These are phyloP conservation scores for Starmerella vitae DNA, from an alignment of 805 yeast species.

Conservation along the genomic window DNA sequence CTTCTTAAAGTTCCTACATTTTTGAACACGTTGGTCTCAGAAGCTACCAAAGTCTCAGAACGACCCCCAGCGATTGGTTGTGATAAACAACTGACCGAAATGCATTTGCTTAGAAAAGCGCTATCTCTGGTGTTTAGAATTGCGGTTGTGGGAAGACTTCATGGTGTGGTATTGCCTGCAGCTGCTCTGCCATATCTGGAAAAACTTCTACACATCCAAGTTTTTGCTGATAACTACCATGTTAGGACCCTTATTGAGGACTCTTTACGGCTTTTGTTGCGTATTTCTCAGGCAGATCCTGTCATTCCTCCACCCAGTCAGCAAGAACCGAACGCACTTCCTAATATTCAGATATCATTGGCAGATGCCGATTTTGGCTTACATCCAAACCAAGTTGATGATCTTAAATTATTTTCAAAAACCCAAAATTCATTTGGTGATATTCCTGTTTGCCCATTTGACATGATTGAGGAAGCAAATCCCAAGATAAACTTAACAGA, in stretches of 20 bases:
- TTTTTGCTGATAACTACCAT: constrained; percentile 9
- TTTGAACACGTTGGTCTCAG: constrained; percentile 2
- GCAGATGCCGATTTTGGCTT: neutral
- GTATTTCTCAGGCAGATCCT: constrained; percentile 1
- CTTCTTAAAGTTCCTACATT: constrained; percentile 8
- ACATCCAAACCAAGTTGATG: constrained; percentile 12
- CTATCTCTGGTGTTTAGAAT: constrained; percentile 12
- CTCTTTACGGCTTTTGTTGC: constrained; percentile 12
- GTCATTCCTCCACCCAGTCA: too few species aligned
- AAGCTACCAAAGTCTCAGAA: neutral
- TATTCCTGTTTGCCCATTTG: constrained; percentile 38
- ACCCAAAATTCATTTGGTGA: constrained; percentile 24
- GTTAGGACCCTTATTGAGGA: constrained; percentile 12
- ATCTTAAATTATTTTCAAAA: constrained; percentile 20
- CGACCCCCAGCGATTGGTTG: neutral
- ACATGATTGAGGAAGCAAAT: constrained; percentile 44
- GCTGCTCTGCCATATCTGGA: constrained; percentile 9
- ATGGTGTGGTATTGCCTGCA: constrained; percentile 4
- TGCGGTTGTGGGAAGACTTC: constrained; percentile 10
- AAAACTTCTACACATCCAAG: constrained; percentile 9
- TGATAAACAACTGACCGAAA: neutral
- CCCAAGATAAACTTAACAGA: constrained; percentile 38
- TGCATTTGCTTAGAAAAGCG: constrained; percentile 3
- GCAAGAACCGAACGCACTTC: neutral
- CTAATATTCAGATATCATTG: constrained; percentile 1